Evolutionary conservation across 2,329 filamentous ascomycete genomes (phyloP).

Genomic region (Sphaerostilbella broomeana): DNA sequence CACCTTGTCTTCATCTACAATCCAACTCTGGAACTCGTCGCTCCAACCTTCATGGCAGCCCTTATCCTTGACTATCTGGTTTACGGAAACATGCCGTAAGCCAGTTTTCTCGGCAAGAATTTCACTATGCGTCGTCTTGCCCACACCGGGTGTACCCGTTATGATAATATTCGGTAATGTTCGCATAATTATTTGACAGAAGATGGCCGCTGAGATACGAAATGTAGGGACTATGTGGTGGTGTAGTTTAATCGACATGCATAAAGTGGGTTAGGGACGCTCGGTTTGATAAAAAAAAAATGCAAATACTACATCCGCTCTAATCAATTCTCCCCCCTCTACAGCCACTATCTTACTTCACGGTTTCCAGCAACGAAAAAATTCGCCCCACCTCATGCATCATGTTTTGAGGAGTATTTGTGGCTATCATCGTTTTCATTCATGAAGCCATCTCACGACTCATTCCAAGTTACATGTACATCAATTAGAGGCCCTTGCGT

Average conservation of each 20-base stretch:
- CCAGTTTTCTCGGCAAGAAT: constrained; percentile 68
- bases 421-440: no score
- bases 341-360: no score
- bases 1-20: constrained; percentile 96
- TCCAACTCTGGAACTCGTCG: constrained; percentile 77
- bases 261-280: background rate
- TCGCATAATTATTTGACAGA: constrained; percentile 33
- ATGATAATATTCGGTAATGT: constrained; percentile 80
- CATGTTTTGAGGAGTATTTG: no score
- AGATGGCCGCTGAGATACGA: no score
- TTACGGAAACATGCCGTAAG: constrained; percentile 78
- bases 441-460: no score
- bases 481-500: constrained; percentile 1
- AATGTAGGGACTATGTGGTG: background rate
- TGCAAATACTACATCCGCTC: no score
- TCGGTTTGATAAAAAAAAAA: constrained; percentile 1
- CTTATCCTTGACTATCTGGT: constrained; percentile 84
- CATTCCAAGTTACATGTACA: no score
- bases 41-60: constrained; percentile 84
- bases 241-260: background rate
- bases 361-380: no score
- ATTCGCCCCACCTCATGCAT: no score
- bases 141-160: constrained; percentile 90
- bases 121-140: constrained; percentile 91
- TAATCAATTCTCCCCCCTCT: background rate